Evolutionary conservation across 2,329 filamentous ascomycete species (phyloP).

Genomic region (Phaeophleospora eucalypticola): DNA sequence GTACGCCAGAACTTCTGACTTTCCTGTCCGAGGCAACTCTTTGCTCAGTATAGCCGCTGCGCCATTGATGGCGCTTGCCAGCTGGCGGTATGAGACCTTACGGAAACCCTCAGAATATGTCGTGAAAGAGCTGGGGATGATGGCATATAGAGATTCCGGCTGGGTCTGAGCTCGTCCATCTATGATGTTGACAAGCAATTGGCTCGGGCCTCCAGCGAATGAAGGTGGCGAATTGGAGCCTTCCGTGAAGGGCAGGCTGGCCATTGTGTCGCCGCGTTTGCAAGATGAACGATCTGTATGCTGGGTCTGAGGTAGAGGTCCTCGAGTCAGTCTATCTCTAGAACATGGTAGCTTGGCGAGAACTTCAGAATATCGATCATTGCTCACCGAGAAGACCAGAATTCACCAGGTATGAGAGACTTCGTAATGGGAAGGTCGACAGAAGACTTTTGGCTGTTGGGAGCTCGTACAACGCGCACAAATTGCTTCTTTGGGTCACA

Average conservation of each 20-base stretch:
- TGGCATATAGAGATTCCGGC: neutral
- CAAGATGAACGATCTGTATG: no score
- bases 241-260: slow-evolving; percentile 1
- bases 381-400: no score
- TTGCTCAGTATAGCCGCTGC: neutral
- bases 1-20: neutral
- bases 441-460: no score
- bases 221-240: neutral
- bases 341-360: no score
- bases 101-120: neutral
- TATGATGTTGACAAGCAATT: neutral
- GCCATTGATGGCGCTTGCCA: neutral
- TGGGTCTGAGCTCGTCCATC: neutral
- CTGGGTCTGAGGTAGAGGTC: no score
- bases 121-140: neutral
- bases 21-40: neutral
- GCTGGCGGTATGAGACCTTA: neutral
- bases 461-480: no score
- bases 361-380: no score
- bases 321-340: no score
- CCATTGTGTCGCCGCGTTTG: no score
- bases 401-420: no score
- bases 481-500: no score
- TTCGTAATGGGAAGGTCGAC: no score
- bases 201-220: neutral